These are phyloP conservation scores for Lactuca saligna DNA, from an alignment of 129 eudicot species.

Conservation along the genomic window DNA sequence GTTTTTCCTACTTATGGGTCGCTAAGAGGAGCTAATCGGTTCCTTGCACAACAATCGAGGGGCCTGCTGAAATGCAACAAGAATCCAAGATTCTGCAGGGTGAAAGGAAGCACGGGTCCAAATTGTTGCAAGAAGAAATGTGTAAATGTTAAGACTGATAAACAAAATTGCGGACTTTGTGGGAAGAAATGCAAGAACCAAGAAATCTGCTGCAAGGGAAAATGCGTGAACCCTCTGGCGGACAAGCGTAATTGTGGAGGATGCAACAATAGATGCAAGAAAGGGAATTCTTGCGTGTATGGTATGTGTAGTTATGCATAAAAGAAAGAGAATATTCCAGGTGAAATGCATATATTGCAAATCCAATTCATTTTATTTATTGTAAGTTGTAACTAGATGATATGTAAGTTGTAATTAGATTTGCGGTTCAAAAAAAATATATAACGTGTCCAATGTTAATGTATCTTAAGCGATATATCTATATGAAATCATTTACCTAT, in stretches of 20 bases:
- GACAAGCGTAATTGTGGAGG: not conserved
- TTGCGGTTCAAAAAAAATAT: too few species aligned
- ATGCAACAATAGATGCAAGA: not conserved
- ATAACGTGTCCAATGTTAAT: too few species aligned
- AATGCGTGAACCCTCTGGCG: not conserved
- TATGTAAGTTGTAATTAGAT: too few species aligned
- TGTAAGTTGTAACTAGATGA: too few species aligned
- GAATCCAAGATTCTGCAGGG: conserved; percentile 27
- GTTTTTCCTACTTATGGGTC: conserved; percentile 1
- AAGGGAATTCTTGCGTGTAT: conserved; percentile 26
- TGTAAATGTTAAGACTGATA: conserved; percentile 4
- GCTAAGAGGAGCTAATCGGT: conserved; percentile 9
- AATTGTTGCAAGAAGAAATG: conserved; percentile 9
- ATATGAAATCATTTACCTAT: too few species aligned
- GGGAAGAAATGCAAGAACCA: conserved; percentile 37
- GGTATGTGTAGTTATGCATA: conserved; percentile 43
- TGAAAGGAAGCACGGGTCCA: conserved; percentile 28
- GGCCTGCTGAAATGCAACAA: conserved; percentile 25
- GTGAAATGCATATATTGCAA: conserved; percentile 6
- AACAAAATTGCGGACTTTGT: conserved; percentile 35
- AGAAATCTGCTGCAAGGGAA: conserved; percentile 23
- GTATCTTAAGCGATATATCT: too few species aligned
- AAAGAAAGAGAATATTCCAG: not conserved
- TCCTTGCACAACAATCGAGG: conserved; percentile 8
- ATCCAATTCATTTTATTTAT: not conserved